Base-by-base conservation (phyloP, 208 protist species). In the Leishmania mexicana region DNA sequence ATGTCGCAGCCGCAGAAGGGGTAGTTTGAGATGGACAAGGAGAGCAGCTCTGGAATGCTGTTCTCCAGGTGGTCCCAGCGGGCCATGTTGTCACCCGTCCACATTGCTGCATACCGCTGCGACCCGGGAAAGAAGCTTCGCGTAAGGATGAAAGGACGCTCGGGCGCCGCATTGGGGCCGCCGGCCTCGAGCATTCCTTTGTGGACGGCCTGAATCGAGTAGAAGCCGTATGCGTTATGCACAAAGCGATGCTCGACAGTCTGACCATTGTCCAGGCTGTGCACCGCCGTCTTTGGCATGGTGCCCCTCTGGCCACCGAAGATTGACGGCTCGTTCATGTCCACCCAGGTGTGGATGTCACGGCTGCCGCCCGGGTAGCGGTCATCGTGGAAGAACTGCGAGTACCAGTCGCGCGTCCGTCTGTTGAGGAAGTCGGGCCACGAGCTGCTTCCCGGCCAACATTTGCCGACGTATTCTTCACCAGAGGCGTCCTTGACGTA, bases 251-350 rank as follows among this genome's bases (percentile, higher is more conserved):
- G 99, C 81, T 98, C 90, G 2, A 98, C 90, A 1, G 78, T 65
- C 31, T 83, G 75, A 10, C 93, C 94, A 67, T 85, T 80, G 72
- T 95, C 90, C 49, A 88, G 85, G 5, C 81, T 78, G 85, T 99
- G 98, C 31, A 98, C 81, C 6, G 89, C 93, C 65, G 99, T 93
- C 83, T 98, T 98, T 62, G 88, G 79, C 97, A 99, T 99, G 3
- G 98, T 98, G 54, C 97, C 92, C 68, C 99, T 97, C 40, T 93
- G 94, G 3, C 94, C 97, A 77, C 98, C 94, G 87, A 99, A 99
- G 10, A 99, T 98, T 0, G 97, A 99, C 6, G 99, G 99, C 89
- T 99, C 95, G 85, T 99, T 99, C 99, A 99, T 99, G 93, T 99
- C 99, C 67, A 99, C 99, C 99, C 99, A 99, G 21, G 96, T 98